Evolutionary conservation across 768 basidiomycete species (phyloP), one percentile per base, ranked within the genome.

Genomic region (Suillus paluster): DNA sequence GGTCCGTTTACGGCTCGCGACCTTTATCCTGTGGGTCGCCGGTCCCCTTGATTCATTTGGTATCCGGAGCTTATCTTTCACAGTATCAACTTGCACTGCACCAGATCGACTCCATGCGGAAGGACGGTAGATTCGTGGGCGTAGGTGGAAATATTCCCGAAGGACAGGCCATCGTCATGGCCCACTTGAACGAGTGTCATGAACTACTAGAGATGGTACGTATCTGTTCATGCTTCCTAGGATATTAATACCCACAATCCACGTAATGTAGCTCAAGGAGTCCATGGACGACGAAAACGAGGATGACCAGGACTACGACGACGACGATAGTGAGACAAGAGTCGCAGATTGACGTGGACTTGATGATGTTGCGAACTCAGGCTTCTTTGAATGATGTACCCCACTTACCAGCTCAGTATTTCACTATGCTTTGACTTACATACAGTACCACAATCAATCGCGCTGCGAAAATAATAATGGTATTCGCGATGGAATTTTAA

Each of bases 161-260:
- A 74, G 97, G 97, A 3, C 97, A 99, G 73, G 97, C 94, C 15
- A 94, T 97, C 67, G 84, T 99, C 58, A 95, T 95, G 83, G 96
- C 97, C 4, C 95, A 98, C 74, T 78, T 99, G 56, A 95, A 91
- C 65, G 97, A 99, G 76, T 97, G 95, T 62, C 97, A 99, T 70
- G 97, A 98, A 74, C 79, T 98, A 59, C 80, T 98, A 14, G 95
- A 95, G 78, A 97, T 98, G 95, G 92, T 92, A 66, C 44, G 84
- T 71, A 45, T 58, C 8, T 34, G 54, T 5, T 25, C 19, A 25
- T 38, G 33, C 9, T 60, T 57, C n/a, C 25, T 49, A 55, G 15
- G 38, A 27, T 5, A 39, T 23, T 39, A 50, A 50, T 33, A 19
- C 39, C 3, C 54, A 61, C 23, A 34, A n/a, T n/a, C 15, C n/a